Percentiles rank a stretch among this genome's conserved stretches.
phyloP scores from a whole-genome alignment of 1,284 basidiomycete genomes.

The Ceratobasidium sp. region DNA sequence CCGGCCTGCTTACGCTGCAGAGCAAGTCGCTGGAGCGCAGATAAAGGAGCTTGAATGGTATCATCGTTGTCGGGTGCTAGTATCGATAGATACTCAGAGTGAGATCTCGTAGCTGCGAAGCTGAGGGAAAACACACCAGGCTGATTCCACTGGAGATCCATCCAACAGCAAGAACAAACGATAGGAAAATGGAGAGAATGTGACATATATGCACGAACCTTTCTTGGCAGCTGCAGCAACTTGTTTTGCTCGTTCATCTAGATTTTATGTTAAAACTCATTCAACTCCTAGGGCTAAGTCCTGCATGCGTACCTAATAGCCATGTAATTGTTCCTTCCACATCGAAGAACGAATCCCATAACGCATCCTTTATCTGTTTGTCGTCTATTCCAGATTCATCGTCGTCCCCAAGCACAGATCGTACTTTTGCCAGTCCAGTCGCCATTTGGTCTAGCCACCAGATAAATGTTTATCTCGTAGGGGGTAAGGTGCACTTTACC shows the following conservation, averaged over 20 bases:
- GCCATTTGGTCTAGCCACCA: slow-evolving; percentile 72
- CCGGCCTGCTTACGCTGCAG: slow-evolving; percentile 53
- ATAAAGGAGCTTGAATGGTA: slow-evolving; percentile 69
- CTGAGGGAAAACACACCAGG: not conserved
- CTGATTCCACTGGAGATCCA: not conserved
- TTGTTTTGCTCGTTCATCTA: slow-evolving; percentile 20
- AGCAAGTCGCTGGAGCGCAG: slow-evolving; percentile 76
- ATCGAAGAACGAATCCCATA: slow-evolving; percentile 94
- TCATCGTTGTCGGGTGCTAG: slow-evolving; percentile 30
- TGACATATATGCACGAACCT: slow-evolving; percentile 68
- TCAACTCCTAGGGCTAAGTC: not conserved
- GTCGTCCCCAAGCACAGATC: slow-evolving; percentile 73
- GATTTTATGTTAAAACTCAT: too few relatives aligned
- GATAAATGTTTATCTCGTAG: slow-evolving; percentile 11
- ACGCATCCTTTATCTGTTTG: slow-evolving; percentile 76
- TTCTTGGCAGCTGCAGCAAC: slow-evolving; percentile 62
- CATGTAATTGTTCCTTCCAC: slow-evolving; percentile 79
- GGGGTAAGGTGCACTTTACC: slow-evolving; percentile 56
- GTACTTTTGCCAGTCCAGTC: slow-evolving; percentile 73
- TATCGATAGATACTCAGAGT: slow-evolving; percentile 20
- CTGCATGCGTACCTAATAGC: slow-evolving; percentile 72
- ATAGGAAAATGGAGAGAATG: slow-evolving; percentile 28
- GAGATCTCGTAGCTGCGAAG: not conserved
- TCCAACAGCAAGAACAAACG: slow-evolving; percentile 8
- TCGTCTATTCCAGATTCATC: slow-evolving; percentile 76